Base-by-base conservation (phyloP, 73 alveolate genomes). In the Urostyla sp. region DNA sequence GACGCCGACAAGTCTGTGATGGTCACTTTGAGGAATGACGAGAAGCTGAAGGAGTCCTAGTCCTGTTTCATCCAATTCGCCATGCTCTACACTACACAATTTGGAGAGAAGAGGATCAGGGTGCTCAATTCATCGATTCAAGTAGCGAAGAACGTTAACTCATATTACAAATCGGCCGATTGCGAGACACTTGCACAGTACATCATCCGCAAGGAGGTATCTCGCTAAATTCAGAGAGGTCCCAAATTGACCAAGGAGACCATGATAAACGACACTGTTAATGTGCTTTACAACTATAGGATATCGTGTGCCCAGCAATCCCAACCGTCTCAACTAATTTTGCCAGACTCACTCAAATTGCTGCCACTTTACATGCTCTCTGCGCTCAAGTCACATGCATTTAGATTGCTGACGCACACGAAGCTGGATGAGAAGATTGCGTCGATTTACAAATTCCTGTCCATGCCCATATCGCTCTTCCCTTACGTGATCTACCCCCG, bases 1-100 rank as follows among this genome's bases (percentile, higher is more conserved):
- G 90, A 88, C 52, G 84, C 95, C 13, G 97, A 91, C 67, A 51
- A 89, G 84, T 69, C 91, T 0, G 48, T 91, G 8, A 92, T 87
- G n/a, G 77, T 88, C 54, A 27, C 59, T 50, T 40, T 88, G 24
- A 75, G 89, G 27, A 67, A 73, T 60, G 95, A 88, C 16, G 94
- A 88, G 30, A 83, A 82, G 40, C 61, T 80, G n/a, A 32, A 56
- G 4, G 94, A 79, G 16, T 75, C 76, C 60, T 5, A 26, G 4
- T 27, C 43, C 4, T 89, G 90, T 0, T 74, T 72, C 23, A 72
- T 91, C n/a, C 80, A 91, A 78, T 79, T 86, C 60, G 97, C 97
- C 0, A 40, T 89, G 34, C 77, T 91, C 34, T 91, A 83, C 57
- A 78, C 97, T 0, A 88, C 80, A 34, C 56, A 61, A 23, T 72